Evolutionary conservation across 345 rosid genomes (phyloP).

Genomic region (Atalantia buxifolia): DNA sequence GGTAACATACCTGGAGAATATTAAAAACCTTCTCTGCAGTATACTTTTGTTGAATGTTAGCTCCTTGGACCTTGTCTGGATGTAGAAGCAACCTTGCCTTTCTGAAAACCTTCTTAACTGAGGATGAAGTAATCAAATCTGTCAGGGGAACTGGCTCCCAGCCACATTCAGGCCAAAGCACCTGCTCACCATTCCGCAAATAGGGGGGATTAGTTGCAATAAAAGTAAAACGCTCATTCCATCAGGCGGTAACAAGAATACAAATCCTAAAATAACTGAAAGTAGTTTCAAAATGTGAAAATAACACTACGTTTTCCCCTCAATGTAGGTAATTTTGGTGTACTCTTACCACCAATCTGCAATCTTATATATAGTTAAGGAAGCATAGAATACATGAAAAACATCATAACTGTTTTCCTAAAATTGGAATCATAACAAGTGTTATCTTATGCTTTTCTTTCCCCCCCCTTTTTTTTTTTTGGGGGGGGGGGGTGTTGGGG

Average conservation of each 20-base stretch:
- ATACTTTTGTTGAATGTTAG: conserved; percentile 79
- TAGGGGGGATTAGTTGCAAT: neutral
- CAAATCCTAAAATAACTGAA: neutral
- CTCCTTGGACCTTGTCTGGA: conserved; percentile 99
- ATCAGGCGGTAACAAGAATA: neutral
- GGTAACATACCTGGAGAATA: conserved; percentile 71
- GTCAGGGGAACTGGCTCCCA: conserved; percentile 83
- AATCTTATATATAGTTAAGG: neutral
- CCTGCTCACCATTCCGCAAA: conserved; percentile 45
- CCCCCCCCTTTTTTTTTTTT: neutral
- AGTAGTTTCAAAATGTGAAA: neutral
- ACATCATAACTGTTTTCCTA: neutral
- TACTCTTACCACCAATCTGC: neutral
- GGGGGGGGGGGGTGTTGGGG: too few species aligned
- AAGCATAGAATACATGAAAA: neutral
- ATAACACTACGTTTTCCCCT: neutral
- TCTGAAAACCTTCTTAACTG: conserved; percentile 86
- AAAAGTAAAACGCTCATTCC: neutral
- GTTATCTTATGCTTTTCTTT: neutral
- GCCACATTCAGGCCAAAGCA: conserved; percentile 89
- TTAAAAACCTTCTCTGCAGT: conserved; percentile 95
- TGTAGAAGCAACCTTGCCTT: conserved; percentile 82
- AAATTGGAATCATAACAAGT: neutral
- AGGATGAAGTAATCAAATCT: conserved; percentile 77
- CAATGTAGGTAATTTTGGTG: neutral